Conservation (phyloP, 2,329 filamentous ascomycete genomes). For the Verticillium dahliae region DNA sequence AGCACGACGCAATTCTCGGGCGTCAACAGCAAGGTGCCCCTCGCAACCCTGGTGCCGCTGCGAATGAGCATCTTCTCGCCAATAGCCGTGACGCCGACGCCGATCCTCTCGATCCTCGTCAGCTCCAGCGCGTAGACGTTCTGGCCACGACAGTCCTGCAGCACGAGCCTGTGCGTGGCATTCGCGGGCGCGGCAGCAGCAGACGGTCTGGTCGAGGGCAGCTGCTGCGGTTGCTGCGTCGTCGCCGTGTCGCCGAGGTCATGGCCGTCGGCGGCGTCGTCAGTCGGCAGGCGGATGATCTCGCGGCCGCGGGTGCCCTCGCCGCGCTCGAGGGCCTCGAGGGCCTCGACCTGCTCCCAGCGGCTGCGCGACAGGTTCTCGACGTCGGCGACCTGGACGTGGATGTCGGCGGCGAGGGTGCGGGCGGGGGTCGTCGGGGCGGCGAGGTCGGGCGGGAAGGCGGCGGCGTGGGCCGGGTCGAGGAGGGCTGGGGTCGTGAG, state of each 20-base stretch:
- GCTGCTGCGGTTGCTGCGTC: not conserved
- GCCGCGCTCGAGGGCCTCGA: conserved; percentile 67
- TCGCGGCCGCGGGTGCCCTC: conserved; percentile 72
- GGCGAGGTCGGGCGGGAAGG: conserved; percentile 49
- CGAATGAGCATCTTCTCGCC: conserved; percentile 76
- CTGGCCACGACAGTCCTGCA: conserved; percentile 72
- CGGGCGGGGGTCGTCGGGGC: conserved; percentile 48
- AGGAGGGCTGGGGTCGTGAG: conserved; percentile 56
- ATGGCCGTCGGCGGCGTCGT: conserved; percentile 39
- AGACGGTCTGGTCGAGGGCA: conserved; percentile 2
- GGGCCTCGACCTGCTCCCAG: conserved; percentile 82
- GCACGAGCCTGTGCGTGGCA: conserved; percentile 69
- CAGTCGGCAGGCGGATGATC: conserved; percentile 61
- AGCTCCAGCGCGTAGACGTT: conserved; percentile 70
- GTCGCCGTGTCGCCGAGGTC: conserved; percentile 26
- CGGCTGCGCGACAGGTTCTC: conserved; percentile 74
- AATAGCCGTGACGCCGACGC: conserved; percentile 59
- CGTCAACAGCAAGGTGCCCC: conserved; percentile 75
- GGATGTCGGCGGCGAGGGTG: conserved; percentile 53
- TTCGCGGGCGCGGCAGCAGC: conserved; percentile 23
- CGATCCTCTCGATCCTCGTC: conserved; percentile 56
- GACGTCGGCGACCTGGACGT: conserved; percentile 79
- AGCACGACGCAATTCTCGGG: conserved; percentile 61
- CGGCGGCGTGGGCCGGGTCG: conserved; percentile 27
- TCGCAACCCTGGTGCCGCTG: conserved; percentile 56